Evolutionary conservation across 192 early-diverging fungal genomes (phyloP), one percentile per base, ranked within the genome.

Genomic region (Dissophora globulifera): DNA sequence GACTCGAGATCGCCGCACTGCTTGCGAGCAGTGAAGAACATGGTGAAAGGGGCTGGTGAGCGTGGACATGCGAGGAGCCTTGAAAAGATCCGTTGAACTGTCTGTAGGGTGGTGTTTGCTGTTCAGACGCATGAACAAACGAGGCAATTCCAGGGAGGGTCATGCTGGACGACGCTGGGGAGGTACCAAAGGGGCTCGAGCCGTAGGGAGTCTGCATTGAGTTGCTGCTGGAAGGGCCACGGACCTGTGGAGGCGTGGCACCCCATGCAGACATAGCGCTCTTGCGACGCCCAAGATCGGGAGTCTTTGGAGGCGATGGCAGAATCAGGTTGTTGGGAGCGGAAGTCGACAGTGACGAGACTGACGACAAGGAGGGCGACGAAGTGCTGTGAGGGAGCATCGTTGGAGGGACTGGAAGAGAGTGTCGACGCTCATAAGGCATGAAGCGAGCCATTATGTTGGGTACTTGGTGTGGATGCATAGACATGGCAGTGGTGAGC

Each of bases 351-450:
- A 45, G n/a, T n/a, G n/a, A n/a, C n/a, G n/a, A n/a, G n/a, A n/a
- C n/a, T n/a, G n/a, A n/a, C 17, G 43, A n/a, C 49, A 50, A 29
- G 9, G 27, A 27, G 1, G 49, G 26, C 0, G 47, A n/a, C 12
- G 54, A 56, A 11, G 30, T 19, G 6, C 40, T 23, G 0, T 31
- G 52, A 30, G 53, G 47, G 11, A 35, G 22, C 71, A 60, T 60
- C 13, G 63, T 45, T 2, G 27, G 57, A 8, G 63, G 26, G 6
- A 67, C 38, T 4, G 62, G 71, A 22, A 76, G 58, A 3, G 71
- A 76, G 47, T 76, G 63, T 15, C 71, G 55, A 13, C 71, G 47
- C n/a, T 76, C 71, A 31, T 76, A 76, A 10, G 71, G 71, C 71
- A 66, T 66, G 33, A 66, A 76, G 1, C 71, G 62, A 8, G 71